Base-by-base conservation (phyloP, 768 basidiomycete genomes). In the Chiua virens region DNA sequence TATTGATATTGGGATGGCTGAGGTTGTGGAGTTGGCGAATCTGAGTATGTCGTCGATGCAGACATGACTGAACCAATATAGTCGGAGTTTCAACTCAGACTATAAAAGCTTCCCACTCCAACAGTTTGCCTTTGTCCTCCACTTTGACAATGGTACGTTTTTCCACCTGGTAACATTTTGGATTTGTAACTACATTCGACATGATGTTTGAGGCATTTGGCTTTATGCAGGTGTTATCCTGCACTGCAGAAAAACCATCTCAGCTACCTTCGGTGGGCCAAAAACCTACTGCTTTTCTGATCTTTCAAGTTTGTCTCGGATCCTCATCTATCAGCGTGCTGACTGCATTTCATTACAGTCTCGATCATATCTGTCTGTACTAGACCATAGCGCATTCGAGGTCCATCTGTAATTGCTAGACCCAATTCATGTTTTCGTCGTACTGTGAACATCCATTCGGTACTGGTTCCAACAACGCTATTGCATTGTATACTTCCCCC, bases 171-270 rank as follows among this genome's bases (percentile, higher is more conserved):
- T n/a, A n/a, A n/a, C 34, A 34, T 51, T 79, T 53, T 8, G 28
- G 37, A 34, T 14, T 3, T 47, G 21, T 52, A 79, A 81, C 81
- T 21, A 0, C 30, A n/a, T 52, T 25, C 9, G 45, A 47, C 56
- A 82, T 85, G 87, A 89, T 89, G 87, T 84, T 87, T 88, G 87
- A 89, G 87, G 87, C 87, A 89, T 89, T 89, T 89, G 87, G 87
- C 87, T 89, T 89, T 88, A 89, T 59, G 86, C 81, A 74, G 79
- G 77, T 54, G 55, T 20, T 22, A 62, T 71, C 81, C 79, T 80
- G 83, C 85, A 75, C 69, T 89, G 88, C 84, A 87, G 87, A 90
- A 85, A 64, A 82, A 59, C 67, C 77, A 87, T 81, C 88, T 90
- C 88, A 89, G 87, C 87, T 89, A 89, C 88, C 88, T 90, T 87